Evolutionary conservation across 176 grass and related monocot species (phyloP).

Genomic region (Ensete ventricosum): DNA sequence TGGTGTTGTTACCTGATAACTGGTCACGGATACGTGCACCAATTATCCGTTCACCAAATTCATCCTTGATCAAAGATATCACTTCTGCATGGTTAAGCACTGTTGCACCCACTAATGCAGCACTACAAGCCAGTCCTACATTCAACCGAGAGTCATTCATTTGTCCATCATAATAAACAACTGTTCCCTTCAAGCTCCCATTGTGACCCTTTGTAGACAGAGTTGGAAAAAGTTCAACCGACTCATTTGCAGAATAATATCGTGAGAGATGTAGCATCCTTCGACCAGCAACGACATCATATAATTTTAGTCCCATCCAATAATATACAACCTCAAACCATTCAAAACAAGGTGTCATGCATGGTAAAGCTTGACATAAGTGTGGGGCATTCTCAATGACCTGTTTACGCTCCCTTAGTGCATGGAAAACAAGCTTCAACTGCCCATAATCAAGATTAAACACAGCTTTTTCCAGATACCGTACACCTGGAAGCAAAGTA

Average conservation of each 20-base stretch:
- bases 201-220: slow-evolving; percentile 52
- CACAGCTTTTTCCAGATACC: slow-evolving; percentile 95
- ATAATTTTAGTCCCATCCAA: slow-evolving; percentile 86
- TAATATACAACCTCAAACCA: slow-evolving; percentile 96
- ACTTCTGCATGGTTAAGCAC: slow-evolving; percentile 96
- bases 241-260: slow-evolving; percentile 92
- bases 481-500: slow-evolving; percentile 46
- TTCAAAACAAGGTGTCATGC: slow-evolving; percentile 98
- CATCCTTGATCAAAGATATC: slow-evolving; percentile 74
- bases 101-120: slow-evolving; percentile 68
- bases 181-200: slow-evolving; percentile 76
- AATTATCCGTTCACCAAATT: slow-evolving; percentile 54
- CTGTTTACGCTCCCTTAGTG: slow-evolving; percentile 85
- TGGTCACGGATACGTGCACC: slow-evolving; percentile 65
- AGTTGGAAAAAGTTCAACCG: slow-evolving; percentile 80
- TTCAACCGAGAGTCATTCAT: slow-evolving; percentile 93
- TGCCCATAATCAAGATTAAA: slow-evolving; percentile 93
- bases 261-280: slow-evolving; percentile 82
- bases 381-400: slow-evolving; percentile 91
- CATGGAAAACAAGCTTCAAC: slow-evolving; percentile 90
- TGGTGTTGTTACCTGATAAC: slow-evolving; percentile 62
- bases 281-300: slow-evolving; percentile 83
- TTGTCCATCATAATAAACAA: slow-evolving; percentile 96
- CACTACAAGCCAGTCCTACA: slow-evolving; percentile 82
- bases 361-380: slow-evolving; percentile 77